A percentile compares a stretch with the other conserved stretches of the same genome.
Conservation (phyloP, 495 filamentous ascomycete genomes). For the Neurospora africana region DNA sequence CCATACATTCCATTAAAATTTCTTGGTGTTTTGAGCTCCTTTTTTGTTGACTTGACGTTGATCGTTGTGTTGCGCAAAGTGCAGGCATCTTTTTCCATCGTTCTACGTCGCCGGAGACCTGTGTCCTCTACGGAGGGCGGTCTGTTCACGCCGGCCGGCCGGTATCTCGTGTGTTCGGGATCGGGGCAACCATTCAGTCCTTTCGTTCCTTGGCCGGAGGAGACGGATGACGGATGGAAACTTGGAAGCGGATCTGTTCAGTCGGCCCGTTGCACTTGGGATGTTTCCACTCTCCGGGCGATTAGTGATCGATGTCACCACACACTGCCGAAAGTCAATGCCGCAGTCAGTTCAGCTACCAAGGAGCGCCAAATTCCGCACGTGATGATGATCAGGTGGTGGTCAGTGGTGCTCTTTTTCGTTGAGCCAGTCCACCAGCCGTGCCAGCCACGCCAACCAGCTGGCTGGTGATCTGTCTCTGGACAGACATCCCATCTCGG, state of each 20-base stretch:
- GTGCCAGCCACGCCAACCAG: not conserved
- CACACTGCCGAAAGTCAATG: not conserved
- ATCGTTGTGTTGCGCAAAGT: not conserved
- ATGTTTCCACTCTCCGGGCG: not conserved
- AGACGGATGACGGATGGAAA: not conserved
- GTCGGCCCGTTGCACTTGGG: not conserved
- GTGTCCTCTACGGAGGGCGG: not conserved
- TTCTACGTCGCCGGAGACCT: not conserved
- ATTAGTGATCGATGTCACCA: not conserved
- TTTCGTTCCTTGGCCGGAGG: not conserved
- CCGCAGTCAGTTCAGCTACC: not conserved
- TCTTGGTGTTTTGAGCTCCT: not conserved
- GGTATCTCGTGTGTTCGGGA: not conserved
- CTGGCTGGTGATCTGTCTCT: not conserved
- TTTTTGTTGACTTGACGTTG: not conserved
- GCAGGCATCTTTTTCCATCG: not conserved
- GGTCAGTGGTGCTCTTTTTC: not conserved
- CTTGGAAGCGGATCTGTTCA: not conserved
- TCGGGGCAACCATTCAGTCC: not conserved
- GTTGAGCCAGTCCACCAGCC: not conserved
- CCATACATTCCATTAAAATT: slow-evolving; percentile 44
- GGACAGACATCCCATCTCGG: not conserved
- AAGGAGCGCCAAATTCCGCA: not conserved
- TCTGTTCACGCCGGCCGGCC: not conserved
- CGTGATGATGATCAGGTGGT: not conserved